A percentile compares a stretch with the other conserved stretches of the same genome.
phyloP scores from a whole-genome alignment of 2,329 filamentous ascomycete genomes.

The Botrytis byssoidea region DNA sequence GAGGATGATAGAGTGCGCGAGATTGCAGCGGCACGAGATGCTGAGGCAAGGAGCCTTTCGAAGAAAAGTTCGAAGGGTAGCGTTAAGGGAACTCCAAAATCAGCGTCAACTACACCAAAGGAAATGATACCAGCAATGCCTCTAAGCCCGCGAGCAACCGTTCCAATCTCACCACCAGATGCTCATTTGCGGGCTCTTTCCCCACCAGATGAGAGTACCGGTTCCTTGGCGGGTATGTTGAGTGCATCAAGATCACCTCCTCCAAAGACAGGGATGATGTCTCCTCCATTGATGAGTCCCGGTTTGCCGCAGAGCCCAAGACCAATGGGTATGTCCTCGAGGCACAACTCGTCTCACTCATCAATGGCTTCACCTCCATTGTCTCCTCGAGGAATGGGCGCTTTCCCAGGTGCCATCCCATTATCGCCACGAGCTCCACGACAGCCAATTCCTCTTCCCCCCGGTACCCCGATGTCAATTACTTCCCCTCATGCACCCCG shows the following conservation, averaged over 20 bases:
- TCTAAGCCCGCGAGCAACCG: conserved; percentile 42
- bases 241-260: conserved; percentile 37
- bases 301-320: conserved; percentile 61
- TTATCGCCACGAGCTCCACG: conserved; percentile 72
- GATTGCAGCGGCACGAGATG: conserved; percentile 62
- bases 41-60: conserved; percentile 68
- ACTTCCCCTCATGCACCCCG: conserved; percentile 45
- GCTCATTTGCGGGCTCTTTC: conserved; percentile 38
- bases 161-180: conserved; percentile 38
- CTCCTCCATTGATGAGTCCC: conserved; percentile 53
- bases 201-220: conserved; percentile 41
- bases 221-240: conserved; percentile 54
- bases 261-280: conserved; percentile 34
- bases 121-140: conserved; percentile 42
- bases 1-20: conserved; percentile 83
- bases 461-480: conserved; percentile 65
- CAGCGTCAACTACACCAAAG: conserved; percentile 43
- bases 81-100: conserved; percentile 44
- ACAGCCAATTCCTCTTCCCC: conserved; percentile 69
- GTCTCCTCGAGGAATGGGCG: conserved; percentile 56
- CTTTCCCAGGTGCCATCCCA: conserved; percentile 51
- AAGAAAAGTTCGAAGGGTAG: conserved; percentile 63
- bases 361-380: conserved; percentile 63
- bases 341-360: conserved; percentile 45
- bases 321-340: conserved; percentile 56